phyloP scores from a whole-genome alignment of 345 rosid species.

The Populus simonii region DNA sequence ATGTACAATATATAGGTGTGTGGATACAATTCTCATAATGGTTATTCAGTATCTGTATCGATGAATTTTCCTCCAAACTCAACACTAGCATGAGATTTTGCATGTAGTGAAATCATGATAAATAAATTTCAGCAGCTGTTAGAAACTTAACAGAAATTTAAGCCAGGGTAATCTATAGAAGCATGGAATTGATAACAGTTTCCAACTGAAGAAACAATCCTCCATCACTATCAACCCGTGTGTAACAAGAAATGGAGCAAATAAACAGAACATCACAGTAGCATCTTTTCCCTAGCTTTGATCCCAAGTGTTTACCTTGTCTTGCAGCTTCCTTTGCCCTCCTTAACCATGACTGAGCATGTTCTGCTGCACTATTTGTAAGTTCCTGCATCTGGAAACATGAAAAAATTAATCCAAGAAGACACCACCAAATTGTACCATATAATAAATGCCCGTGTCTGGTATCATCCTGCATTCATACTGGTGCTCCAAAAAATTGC shows the following conservation, averaged over 20 bases:
- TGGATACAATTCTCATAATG: neutral
- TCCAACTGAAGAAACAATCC: neutral
- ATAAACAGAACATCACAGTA: neutral
- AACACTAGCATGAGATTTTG: neutral
- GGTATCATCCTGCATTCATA: neutral
- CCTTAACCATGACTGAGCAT: slow-evolving; percentile 67
- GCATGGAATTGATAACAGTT: neutral
- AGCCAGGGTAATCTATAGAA: neutral
- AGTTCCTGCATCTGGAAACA: slow-evolving; percentile 63
- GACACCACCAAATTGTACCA: neutral
- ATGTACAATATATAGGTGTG: neutral
- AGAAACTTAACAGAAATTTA: neutral
- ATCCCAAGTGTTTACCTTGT: slow-evolving; percentile 42
- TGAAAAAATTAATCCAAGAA: slow-evolving; percentile 13
- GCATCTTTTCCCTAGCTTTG: neutral
- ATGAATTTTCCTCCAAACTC: neutral
- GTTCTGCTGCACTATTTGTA: slow-evolving; percentile 57
- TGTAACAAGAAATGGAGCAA: neutral
- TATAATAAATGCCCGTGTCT: neutral
- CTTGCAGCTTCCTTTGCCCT: slow-evolving; percentile 66
- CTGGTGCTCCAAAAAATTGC: neutral
- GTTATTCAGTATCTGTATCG: neutral
- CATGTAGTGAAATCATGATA: neutral
- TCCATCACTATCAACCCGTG: neutral
- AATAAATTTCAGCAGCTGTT: neutral